A percentile compares a stretch with the other conserved stretches of the same genome.
These are phyloP conservation scores for Elaphomyces granulatus DNA, from an alignment of 495 filamentous ascomycete species.

Conservation along the genomic window DNA sequence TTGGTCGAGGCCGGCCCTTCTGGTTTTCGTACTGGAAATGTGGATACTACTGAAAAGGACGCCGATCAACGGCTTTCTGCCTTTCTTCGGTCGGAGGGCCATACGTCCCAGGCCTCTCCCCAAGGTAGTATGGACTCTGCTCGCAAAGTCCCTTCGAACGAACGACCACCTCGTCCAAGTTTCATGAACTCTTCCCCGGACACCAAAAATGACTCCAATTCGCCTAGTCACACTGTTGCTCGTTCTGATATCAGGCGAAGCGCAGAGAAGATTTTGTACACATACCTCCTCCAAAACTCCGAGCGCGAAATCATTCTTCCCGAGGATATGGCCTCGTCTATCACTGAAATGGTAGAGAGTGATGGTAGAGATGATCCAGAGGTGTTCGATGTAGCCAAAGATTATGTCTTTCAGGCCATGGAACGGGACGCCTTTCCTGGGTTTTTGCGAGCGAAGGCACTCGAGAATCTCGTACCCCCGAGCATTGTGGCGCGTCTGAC, in stretches of 20 bases:
- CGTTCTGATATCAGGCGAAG: constrained; percentile 80
- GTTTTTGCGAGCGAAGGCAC: constrained; percentile 84
- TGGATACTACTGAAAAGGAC: constrained; percentile 42
- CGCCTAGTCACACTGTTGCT: constrained; percentile 69
- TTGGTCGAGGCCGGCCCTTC: constrained; percentile 33
- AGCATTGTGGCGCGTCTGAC: constrained; percentile 72
- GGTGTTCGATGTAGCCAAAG: constrained; percentile 91
- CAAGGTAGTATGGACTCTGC: constrained; percentile 46
- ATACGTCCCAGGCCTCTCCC: constrained; percentile 46
- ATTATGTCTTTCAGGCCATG: constrained; percentile 99
- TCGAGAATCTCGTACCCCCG: constrained; percentile 86
- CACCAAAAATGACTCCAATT: constrained; percentile 40
- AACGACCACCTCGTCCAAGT: constrained; percentile 51
- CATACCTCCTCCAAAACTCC: constrained; percentile 77
- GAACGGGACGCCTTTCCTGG: constrained; percentile 96
- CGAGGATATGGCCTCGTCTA: constrained; percentile 64
- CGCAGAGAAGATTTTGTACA: constrained; percentile 95
- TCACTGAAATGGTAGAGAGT: constrained; percentile 74
- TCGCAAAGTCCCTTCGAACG: constrained; percentile 24
- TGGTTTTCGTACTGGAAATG: constrained; percentile 16
- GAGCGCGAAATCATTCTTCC: constrained; percentile 93
- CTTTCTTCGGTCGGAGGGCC: constrained; percentile 63
- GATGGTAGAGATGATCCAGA: constrained; percentile 88
- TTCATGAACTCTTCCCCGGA: constrained; percentile 45
- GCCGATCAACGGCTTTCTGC: constrained; percentile 80